Evolutionary conservation across 179 eudicot genomes (phyloP).

Genomic region (Carnegiea gigantea): DNA sequence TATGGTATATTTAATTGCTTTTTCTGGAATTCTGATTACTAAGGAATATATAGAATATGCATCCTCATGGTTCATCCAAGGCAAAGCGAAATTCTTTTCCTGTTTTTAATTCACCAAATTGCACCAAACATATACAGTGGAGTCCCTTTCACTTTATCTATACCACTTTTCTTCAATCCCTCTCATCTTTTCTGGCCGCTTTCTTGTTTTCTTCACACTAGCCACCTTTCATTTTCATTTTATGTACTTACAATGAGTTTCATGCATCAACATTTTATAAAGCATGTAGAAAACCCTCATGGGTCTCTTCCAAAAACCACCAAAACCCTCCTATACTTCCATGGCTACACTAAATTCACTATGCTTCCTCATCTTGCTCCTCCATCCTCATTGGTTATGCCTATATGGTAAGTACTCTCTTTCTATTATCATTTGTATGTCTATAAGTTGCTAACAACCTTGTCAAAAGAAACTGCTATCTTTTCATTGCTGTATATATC

Average conservation of each 20-base stretch:
- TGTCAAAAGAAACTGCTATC: too few species aligned
- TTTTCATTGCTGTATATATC: slow-evolving; percentile 8
- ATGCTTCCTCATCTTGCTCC: slow-evolving; percentile 34
- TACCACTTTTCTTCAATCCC: not conserved
- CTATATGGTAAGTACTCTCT: slow-evolving; percentile 41
- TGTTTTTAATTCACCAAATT: slow-evolving; percentile 25
- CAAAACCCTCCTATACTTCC: slow-evolving; percentile 21
- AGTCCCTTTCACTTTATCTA: slow-evolving; percentile 27
- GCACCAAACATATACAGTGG: slow-evolving; percentile 26
- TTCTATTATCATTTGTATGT: not conserved
- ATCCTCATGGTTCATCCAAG: slow-evolving; percentile 44
- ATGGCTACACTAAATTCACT: slow-evolving; percentile 45
- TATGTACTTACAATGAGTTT: slow-evolving; percentile 17
- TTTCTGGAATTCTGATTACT: slow-evolving; percentile 18
- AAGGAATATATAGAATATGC: slow-evolving; percentile 32
- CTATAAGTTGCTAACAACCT: not conserved
- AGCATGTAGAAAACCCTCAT: slow-evolving; percentile 18
- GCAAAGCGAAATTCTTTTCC: slow-evolving; percentile 26
- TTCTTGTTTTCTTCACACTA: slow-evolving; percentile 11
- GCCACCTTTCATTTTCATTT: slow-evolving; percentile 24
- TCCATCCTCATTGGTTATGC: slow-evolving; percentile 35
- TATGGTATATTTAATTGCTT: slow-evolving; percentile 15
- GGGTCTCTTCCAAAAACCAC: slow-evolving; percentile 31
- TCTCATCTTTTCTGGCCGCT: slow-evolving; percentile 12
- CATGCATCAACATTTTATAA: slow-evolving; percentile 6